Percentiles rank a stretch among this genome's conserved stretches.
These are phyloP conservation scores for Trichomonascaceae sp. DNA, from an alignment of 1,139 yeast species.

Conservation along the genomic window DNA sequence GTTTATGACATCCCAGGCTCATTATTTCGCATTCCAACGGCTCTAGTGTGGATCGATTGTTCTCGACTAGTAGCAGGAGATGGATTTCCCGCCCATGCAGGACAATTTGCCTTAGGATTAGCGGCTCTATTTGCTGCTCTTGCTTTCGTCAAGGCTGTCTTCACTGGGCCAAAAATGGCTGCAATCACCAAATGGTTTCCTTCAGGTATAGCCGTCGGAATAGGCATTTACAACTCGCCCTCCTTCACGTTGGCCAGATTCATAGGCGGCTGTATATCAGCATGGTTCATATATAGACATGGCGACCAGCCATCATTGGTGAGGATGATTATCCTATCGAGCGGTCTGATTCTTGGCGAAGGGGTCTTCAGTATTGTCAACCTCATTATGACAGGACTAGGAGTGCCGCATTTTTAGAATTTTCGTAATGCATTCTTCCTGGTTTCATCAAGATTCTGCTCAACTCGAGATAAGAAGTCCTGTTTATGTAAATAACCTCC, in stretches of 20 bases:
- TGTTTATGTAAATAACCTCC: constrained; percentile 85
- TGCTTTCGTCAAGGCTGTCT: constrained; percentile 42
- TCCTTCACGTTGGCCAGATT: constrained; percentile 91
- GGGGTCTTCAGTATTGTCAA: constrained; percentile 80
- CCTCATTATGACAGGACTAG: constrained; percentile 66
- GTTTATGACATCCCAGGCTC: constrained; percentile 82
- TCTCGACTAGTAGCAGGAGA: constrained; percentile 87
- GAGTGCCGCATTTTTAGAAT: constrained; percentile 41
- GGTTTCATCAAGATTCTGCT: constrained; percentile 55
- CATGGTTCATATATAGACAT: constrained; percentile 21
- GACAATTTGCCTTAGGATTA: constrained; percentile 55
- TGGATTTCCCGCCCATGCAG: constrained; percentile 78
- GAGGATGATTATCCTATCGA: constrained; percentile 75
- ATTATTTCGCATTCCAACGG: constrained; percentile 84
- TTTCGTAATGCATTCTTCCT: constrained; percentile 52
- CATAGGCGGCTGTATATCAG: constrained; percentile 74
- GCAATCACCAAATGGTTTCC: constrained; percentile 60
- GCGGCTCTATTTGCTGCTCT: constrained; percentile 65
- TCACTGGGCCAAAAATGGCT: constrained; percentile 34
- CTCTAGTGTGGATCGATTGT: constrained; percentile 94
- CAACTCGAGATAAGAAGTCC: constrained; percentile 78
- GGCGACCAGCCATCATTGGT: constrained; percentile 46
- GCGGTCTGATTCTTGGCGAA: constrained; percentile 91
- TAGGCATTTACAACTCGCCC: constrained; percentile 91
- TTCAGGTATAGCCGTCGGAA: constrained; percentile 94